Evolutionary conservation across 148 eudicot species (phyloP).

Genomic region (Rhododendron williamsianum): DNA sequence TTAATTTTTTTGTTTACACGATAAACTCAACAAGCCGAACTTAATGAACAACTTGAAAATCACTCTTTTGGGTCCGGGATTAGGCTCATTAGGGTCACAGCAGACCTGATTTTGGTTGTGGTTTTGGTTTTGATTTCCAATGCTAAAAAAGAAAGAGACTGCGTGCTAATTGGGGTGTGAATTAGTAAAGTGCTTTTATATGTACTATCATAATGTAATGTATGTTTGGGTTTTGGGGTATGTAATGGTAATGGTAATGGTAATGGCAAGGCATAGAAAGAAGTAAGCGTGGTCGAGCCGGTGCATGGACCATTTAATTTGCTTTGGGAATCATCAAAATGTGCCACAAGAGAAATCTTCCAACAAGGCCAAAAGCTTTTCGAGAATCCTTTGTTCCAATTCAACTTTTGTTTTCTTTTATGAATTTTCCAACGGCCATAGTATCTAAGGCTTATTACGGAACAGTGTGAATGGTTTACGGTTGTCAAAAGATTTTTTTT

Average conservation of each 20-base stretch:
- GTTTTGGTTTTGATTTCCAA: constrained; percentile 10
- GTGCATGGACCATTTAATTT: constrained; percentile 29
- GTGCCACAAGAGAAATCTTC: neutral
- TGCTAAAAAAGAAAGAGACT: constrained; percentile 30
- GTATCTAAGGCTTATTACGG: no score
- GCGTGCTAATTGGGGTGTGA: constrained; percentile 60
- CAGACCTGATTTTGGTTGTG: neutral
- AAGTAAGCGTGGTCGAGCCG: constrained; percentile 75
- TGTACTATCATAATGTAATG: no score
- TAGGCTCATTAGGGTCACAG: neutral
- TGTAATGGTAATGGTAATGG: neutral
- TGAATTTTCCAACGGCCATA: no score
- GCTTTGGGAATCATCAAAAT: constrained; percentile 35
- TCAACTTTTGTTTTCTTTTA: neutral
- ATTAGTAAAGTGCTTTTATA: constrained; percentile 17
- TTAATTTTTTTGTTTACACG: neutral
- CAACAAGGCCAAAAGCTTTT: neutral
- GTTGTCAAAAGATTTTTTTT: no score
- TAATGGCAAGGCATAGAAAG: constrained; percentile 28
- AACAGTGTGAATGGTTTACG: no score
- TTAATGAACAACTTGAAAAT: neutral
- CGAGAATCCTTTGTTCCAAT: neutral
- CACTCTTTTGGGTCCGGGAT: neutral
- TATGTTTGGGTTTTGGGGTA: neutral
- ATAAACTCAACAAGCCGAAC: neutral